phyloP scores from a whole-genome alignment of 2,329 filamentous ascomycete species.

The Calonectria leucothoes region DNA sequence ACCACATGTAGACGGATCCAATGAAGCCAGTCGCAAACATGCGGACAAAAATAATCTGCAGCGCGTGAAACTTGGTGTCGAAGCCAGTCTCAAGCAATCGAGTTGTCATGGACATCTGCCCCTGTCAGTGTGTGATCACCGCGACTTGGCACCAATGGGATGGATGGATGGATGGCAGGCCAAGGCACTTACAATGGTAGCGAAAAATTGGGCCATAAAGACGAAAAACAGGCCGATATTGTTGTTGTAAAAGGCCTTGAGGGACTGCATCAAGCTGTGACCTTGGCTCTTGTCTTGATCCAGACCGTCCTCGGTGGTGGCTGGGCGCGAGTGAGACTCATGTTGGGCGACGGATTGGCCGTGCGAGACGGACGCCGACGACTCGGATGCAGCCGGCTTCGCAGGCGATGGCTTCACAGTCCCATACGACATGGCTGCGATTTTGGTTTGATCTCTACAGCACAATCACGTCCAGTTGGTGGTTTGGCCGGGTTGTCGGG shows the following conservation, averaged over 20 bases:
- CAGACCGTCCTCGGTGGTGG: neutral
- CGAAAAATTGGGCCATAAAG: conserved; percentile 54
- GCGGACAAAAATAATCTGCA: conserved; percentile 57
- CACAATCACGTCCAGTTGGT: neutral
- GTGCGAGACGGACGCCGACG: neutral
- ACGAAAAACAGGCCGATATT: conserved; percentile 55
- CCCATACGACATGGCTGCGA: conserved; percentile 25
- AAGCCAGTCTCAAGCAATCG: conserved; percentile 49
- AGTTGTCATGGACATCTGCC: conserved; percentile 55
- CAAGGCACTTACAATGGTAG: conserved; percentile 47
- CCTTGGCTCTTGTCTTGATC: neutral
- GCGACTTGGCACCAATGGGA: no score
- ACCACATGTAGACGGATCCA: conserved; percentile 54
- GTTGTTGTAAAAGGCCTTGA: conserved; percentile 58
- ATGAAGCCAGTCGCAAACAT: conserved; percentile 53
- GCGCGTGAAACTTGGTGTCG: conserved; percentile 51
- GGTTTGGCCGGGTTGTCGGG: neutral
- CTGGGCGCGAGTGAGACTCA: neutral
- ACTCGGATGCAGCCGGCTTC: neutral
- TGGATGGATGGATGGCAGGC: no score
- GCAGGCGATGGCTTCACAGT: conserved; percentile 5
- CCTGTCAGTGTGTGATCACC: conserved; percentile 7
- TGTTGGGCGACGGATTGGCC: neutral
- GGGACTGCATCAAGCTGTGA: neutral
- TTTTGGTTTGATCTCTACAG: neutral